Conservation (phyloP, 1,139 yeast species). For the Candida pseudoviswanathii region DNA sequence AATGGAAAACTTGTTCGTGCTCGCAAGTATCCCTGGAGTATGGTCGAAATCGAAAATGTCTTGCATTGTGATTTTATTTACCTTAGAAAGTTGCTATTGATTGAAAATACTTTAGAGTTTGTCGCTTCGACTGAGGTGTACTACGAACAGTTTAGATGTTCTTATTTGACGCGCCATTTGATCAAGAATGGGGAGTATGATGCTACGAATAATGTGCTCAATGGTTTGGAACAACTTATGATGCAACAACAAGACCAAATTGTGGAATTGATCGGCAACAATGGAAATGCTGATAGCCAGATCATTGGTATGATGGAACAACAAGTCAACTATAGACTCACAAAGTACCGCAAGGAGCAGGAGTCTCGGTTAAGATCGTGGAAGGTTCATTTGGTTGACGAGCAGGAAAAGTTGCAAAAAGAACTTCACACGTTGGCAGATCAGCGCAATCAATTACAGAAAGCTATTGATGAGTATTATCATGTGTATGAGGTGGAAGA, state of each 20-base stretch:
- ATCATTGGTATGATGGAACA: slow-evolving; percentile 13
- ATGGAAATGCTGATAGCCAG: not conserved
- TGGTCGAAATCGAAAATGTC: slow-evolving; percentile 67
- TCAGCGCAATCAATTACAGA: slow-evolving; percentile 4
- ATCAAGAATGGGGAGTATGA: not conserved
- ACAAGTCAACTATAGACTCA: slow-evolving; percentile 47
- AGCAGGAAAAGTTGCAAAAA: slow-evolving; percentile 40
- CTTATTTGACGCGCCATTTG: slow-evolving; percentile 16
- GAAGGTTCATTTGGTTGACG: slow-evolving; percentile 57
- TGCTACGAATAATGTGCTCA: not conserved
- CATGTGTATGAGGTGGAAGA: not conserved
- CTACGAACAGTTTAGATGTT: slow-evolving; percentile 55
- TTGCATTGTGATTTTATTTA: slow-evolving; percentile 64
- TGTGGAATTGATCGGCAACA: not conserved
- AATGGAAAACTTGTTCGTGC: slow-evolving; percentile 54
- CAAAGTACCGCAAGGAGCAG: slow-evolving; percentile 51
- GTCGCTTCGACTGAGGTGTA: slow-evolving; percentile 57
- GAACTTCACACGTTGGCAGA: slow-evolving; percentile 8
- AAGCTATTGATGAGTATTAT: slow-evolving; percentile 4
- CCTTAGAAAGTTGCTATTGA: slow-evolving; percentile 54
- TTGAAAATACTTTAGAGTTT: slow-evolving; percentile 59
- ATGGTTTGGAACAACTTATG: slow-evolving; percentile 3
- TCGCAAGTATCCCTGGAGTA: slow-evolving; percentile 74
- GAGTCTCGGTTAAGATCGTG: slow-evolving; percentile 67
- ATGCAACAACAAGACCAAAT: slow-evolving; percentile 2